Base-by-base conservation (phyloP, 2,329 filamentous ascomycete genomes). In the Epichloe bromicola region DNA sequence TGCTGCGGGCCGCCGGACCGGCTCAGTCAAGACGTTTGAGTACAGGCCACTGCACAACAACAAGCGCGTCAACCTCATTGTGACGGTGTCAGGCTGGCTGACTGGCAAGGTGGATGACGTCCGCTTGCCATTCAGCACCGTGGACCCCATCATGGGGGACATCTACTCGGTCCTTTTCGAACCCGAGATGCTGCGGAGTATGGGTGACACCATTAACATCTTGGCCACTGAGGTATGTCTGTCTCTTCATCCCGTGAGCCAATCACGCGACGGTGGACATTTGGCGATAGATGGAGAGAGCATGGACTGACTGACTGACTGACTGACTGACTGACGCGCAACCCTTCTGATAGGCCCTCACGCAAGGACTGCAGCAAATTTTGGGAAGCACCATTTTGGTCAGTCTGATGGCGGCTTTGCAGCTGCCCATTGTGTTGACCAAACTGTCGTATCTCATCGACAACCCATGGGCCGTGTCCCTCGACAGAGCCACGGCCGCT, bases 201-300 rank as follows among this genome's bases (percentile, higher is more conserved):
- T 96, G 84, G 93, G 93, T 78, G 88, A 93, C 65, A 98, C 93
- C 44, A 97, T 98, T 61, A 96, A 96, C 61, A 97, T 98, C 68
- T 74, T 98, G 56, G 93, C 93, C 52, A 98, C 93, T 36, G 93
- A 98, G 80, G 88, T 91, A 69, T 69, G 78, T 79, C 37, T 30
- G 11, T 7, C 14, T 12, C 40, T 30, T 34, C 14, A 6, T 39
- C 17, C 20, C 17, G 20, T 30, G 30, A 30, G 30, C 30, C 30
- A 30, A 30, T 4, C 4, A 11, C 3, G 30, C 30, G 30, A 30
- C 10, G 30, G 30, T 30, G 30, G 30, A 30, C 3, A 30, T 30
- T 30, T 34, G 38, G 14, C 2, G 30, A 4, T 26, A 34, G 20
- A 34, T 10, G 43, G 30, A 34, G 20, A 38, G 12, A 14, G 11